Evolutionary conservation across 1,284 basidiomycete genomes (phyloP).

Genomic region (Puccinia coronata): DNA sequence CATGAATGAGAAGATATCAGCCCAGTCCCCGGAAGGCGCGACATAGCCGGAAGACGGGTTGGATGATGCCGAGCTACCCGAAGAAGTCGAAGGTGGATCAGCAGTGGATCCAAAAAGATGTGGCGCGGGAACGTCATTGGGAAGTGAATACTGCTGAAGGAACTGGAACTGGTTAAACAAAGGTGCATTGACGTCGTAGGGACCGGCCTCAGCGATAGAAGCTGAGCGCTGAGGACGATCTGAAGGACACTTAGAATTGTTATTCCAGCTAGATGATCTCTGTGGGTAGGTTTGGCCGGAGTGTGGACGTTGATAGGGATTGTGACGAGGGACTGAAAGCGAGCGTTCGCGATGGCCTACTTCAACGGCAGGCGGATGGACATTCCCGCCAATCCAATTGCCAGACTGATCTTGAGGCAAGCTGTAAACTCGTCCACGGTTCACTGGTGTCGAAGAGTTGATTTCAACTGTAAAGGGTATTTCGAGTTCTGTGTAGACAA

Average conservation of each 20-base stretch:
- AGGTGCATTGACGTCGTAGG: background rate
- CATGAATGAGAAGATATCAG: background rate
- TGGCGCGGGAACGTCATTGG: background rate
- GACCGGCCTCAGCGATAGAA: background rate
- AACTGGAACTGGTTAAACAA: slow-evolving; percentile 11
- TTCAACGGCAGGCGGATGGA: no score
- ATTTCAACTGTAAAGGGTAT: slow-evolving; percentile 3
- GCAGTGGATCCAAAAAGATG: background rate
- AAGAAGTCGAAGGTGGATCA: background rate
- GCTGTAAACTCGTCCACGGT: background rate
- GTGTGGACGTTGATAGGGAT: background rate
- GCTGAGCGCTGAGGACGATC: background rate
- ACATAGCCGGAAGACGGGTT: background rate
- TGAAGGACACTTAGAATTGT: background rate
- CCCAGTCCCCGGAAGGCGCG: background rate
- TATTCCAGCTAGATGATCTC: background rate
- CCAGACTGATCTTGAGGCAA: background rate
- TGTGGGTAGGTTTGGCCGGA: background rate
- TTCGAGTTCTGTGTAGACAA: slow-evolving; percentile 39
- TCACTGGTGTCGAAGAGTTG: background rate
- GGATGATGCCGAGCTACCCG: background rate
- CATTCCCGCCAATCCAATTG: background rate
- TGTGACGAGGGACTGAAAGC: background rate
- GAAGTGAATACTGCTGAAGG: background rate
- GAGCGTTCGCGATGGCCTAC: background rate